Conservation (phyloP, 805 yeast species). For the Starmerella lactis-condensi region DNA sequence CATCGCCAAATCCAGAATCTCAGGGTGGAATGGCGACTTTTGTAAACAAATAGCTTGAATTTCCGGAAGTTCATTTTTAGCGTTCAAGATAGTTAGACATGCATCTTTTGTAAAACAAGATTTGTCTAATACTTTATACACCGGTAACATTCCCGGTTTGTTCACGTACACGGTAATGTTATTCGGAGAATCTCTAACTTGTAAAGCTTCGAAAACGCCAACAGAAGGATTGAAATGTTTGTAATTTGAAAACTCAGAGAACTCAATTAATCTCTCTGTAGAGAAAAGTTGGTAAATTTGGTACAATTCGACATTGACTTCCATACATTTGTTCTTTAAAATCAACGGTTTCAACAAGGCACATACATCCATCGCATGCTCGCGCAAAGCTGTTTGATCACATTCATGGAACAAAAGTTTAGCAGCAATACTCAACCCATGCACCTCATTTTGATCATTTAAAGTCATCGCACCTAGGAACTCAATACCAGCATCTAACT, state of each 20-base stretch:
- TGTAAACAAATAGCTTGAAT: constrained; percentile 2
- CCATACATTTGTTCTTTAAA: constrained; percentile 7
- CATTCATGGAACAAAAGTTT: not conserved
- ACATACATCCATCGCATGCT: not conserved
- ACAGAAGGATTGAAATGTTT: constrained; percentile 10
- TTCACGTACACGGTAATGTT: constrained; percentile 4
- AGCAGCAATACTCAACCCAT: constrained; percentile 30
- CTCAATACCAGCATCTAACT: constrained; percentile 18
- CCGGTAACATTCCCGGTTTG: constrained; percentile 6
- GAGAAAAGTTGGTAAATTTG: constrained; percentile 3
- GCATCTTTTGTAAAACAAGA: no score
- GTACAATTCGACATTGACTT: constrained; percentile 10
- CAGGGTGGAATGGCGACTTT: not conserved
- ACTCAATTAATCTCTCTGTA: constrained; percentile 1
- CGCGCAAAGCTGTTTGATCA: not conserved
- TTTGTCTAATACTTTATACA: no score
- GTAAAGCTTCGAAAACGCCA: constrained; percentile 12
- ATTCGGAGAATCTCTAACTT: not conserved
- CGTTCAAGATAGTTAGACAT: no score
- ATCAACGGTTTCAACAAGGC: constrained; percentile 1
- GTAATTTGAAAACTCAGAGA: constrained; percentile 4
- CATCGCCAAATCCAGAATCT: not conserved
- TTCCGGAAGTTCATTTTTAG: constrained; percentile 3
- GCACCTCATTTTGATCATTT: constrained; percentile 30
- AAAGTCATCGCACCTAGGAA: constrained; percentile 15